Evolutionary conservation across 2,329 filamentous ascomycete species (phyloP), one percentile per base, ranked within the genome.

Genomic region (Ophiostoma piceae): DNA sequence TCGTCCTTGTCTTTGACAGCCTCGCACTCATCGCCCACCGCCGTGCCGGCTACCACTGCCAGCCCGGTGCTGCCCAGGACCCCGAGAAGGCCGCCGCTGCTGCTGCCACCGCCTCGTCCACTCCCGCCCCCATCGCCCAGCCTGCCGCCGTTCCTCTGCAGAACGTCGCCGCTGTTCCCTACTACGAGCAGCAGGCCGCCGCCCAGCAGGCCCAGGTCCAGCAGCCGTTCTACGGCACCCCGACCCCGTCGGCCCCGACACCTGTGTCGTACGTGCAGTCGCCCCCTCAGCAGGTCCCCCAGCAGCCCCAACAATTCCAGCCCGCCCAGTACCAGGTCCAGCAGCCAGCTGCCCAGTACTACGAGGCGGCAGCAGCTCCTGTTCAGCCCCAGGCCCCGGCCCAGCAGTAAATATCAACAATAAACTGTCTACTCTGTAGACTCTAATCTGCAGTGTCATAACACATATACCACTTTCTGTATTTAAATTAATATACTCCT

Each of bases 1-100:
- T 79, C 68, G 77, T 80, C 47, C 79, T 84, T 22, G 72, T 79
- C 14, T 77, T 83, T 5, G 79, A 82, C 74, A 74, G 78, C 71
- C 74, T 83, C 8, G 77, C 78, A 70, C 76, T 84, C 14, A 77
- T 80, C 73, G 78, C 80, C 16, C 82, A 84, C 73, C 82, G 82
- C 70, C 76, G 76, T 60, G 78, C 78, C 11, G 82, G 82, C 22
- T 77, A 82, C 6, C 81, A 80, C 74, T 78, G 75, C 74, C 77
- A 73, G 71, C 79, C 80, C 8, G 71, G 73, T 2, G 35, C 12
- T 69, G 22, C n/a, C 2, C 51, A 26, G n/a, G 73, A 68, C n/a
- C 74, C 60, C 14, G 77, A 78, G 69, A 73, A 73, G 64, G 66
- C 69, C 9, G 60, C 29, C 3, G 41, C 29, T 35, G 66, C 68